Base-by-base conservation (phyloP, 768 basidiomycete species). In the Dacryopinax spathularia region DNA sequence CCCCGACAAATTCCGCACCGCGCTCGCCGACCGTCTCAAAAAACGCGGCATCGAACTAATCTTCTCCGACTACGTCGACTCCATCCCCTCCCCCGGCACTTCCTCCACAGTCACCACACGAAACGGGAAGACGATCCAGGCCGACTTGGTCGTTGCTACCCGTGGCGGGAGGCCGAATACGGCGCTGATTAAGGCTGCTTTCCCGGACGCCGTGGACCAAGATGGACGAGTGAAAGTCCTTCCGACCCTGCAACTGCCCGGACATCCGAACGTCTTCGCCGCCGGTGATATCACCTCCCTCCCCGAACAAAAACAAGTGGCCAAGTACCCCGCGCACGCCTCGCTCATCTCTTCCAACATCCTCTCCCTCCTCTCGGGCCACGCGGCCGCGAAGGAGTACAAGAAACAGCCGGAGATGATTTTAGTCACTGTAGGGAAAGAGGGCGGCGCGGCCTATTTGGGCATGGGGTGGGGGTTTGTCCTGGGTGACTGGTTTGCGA, bases 261-360 rank as follows among this genome's bases (percentile, higher is more conserved):
- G 72, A 0, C 73, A 84, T 70, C 74, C 81, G 0, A 76, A 77
- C 64, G 80, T 88, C 15, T 87, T 84, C 63, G 88, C 86, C 0
- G 77, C 73, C 1, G 87, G 87, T 1, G 87, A 89, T 68, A 77
- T 84, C 64, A 79, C 84, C 65, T 82, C 84, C 36, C 83, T 80
- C 76, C 63, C 73, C 0, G 87, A 87, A 71, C 82, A 86, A 71
- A 87, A 86, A 67, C 84, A 81, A 68, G 73, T 73, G 0, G 76
- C 73, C 16, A 86, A 87, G 70, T 75, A 74, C 0, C 25, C 56
- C 1, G 68, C 67, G 4, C 87, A 88, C 65, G 72, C 69, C 2
- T 39, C 68, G 1, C 64, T 86, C 36, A 74, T 82, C 35, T 75
- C 74, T 1, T 72, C 75, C 31, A 88, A 88, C 64, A 70, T 85